Evolutionary conservation across 2,329 filamentous ascomycete genomes (phyloP), one percentile per base, ranked within the genome.

Genomic region (Fusarium pseudonygamai): DNA sequence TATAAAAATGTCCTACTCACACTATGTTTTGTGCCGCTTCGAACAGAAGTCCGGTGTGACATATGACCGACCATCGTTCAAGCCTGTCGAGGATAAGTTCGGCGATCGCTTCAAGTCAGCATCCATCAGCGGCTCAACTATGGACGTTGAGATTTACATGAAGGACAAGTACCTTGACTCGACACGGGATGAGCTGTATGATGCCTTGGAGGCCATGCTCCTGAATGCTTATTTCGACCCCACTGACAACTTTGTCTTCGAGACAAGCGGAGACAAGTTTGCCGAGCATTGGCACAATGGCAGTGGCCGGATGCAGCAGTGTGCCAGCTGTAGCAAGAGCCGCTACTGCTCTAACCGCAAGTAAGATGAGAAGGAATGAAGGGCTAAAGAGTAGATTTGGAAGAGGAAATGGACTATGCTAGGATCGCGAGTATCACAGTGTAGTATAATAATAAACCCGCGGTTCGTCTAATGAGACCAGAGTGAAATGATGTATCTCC

Each of bases 321-420:
- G 50, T 11, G 28, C 24, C 4, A 28, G 8, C 14, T 55, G 50
- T 6, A 55, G 24, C 2, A 28, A 55, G 20, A 55, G 24, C 20
- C 50, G 24, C 0, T 28, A 55, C 24, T 55, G 50, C 24, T 18
- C 24, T 0, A 55, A 55, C 34, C 24, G 50, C 10, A 55, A 55
- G 20, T 55, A 9, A 4, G 24, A 0, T 5, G 34, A 4, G 14
- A 3, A 36, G 7, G 0, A 7, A 2, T 12, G 9, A 26, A 7
- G 2, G 13, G 24, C 4, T 0, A n/a, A n/a, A 8, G 14, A 3
- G 49, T 13, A 0, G 9, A 14, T 16, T 22, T 13, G 32, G 14
- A 12, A 22, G 34, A 37, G 13, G 12, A 39, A 5, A 13, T 39
- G 6, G 34, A 39, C 34, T 28, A 28, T 7, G 20, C 11, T 39